Evolutionary conservation across 116 monocot genomes (phyloP), one percentile per base, ranked within the genome.

Genomic region (Papilionanthe hybrid): DNA sequence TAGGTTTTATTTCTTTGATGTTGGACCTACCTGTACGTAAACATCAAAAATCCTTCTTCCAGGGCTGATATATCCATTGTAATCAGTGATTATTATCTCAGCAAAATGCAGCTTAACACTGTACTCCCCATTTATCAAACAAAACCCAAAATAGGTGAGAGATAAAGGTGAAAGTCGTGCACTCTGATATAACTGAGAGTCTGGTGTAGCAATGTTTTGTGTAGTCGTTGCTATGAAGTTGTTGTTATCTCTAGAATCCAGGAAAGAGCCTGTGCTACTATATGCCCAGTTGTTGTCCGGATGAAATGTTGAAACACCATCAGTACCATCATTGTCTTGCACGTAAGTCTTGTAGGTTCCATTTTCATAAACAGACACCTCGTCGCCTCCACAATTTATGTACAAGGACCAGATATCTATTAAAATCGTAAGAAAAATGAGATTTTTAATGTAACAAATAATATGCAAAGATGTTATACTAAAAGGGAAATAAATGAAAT

Each of bases 21-120:
- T 57, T 57, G 41, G 42, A 37, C 19, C 48, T 49, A 88, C 88
- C 85, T 88, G 88, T 32, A 88, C 80, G 5, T 67, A 88, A 43
- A 85, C 82, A 75, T 88, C 88, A 78, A 88, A 88, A 43, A 85
- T 25, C 65, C 85, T 80, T 50, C 72, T 88, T 72, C 88, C 88
- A 71, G 69, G 41, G 19, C 83, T 81, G 18, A 18, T 5, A 83
- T 44, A 80, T 76, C 79, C 79, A 18, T 81, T 30, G 53, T 50
- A 76, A 75, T 88, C 78, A 8, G 75, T 71, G 5, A 85, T 81
- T 68, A 81, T 65, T 80, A 88, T 83, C 72, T 88, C 88, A 79
- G 88, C 80, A 83, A 88, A 88, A 71, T 85, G 83, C 19, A 88
- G 85, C 0, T 72, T 78, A 19, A 88, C 88, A 23, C 75, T 83